Conservation (phyloP, 139 green algal genomes). For the Astrephomene gubernaculifera region DNA sequence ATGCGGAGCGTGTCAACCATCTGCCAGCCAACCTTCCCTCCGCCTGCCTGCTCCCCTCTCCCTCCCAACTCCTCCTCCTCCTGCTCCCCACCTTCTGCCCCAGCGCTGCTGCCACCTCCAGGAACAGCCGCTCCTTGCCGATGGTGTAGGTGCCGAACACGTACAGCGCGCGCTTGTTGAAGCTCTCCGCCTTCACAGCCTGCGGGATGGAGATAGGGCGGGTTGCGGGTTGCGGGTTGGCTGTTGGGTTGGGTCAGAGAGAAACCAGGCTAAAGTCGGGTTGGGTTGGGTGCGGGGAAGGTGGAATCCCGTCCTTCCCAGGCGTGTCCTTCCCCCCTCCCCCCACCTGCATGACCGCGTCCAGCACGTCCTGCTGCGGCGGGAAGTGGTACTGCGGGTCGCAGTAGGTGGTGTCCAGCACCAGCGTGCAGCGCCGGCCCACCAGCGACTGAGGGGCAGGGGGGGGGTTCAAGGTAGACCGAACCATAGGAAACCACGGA, state of each 20-base stretch:
- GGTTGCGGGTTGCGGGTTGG: neutral
- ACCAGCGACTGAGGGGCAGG: conserved; percentile 44
- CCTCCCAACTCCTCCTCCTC: too few species aligned
- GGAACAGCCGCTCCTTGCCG: conserved; percentile 93
- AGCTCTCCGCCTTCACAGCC: conserved; percentile 80
- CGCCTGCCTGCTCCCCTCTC: too few species aligned
- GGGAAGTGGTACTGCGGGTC: conserved; percentile 83
- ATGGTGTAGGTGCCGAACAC: conserved; percentile 93
- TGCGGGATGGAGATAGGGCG: conserved; percentile 45
- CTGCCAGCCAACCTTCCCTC: too few species aligned
- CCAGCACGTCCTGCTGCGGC: conserved; percentile 76
- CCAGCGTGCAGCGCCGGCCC: conserved; percentile 62
- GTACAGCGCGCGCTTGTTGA: conserved; percentile 88
- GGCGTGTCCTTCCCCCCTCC: neutral
- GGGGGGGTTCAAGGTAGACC: neutral
- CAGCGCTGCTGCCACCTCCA: conserved; percentile 81
- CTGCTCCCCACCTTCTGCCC: conserved; percentile 85
- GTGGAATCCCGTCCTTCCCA: too few species aligned
- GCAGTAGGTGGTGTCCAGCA: conserved; percentile 97
- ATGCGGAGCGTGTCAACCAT: too few species aligned
- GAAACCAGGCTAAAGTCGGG: too few species aligned
- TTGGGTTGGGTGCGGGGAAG: too few species aligned
- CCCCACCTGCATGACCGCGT: conserved; percentile 47
- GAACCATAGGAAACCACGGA: too few species aligned
- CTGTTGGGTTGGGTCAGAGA: neutral